Percentiles rank a stretch among this genome's conserved stretches.
These are phyloP conservation scores for Irpex lacteus DNA, from an alignment of 1,284 basidiomycete species.

Conservation along the genomic window DNA sequence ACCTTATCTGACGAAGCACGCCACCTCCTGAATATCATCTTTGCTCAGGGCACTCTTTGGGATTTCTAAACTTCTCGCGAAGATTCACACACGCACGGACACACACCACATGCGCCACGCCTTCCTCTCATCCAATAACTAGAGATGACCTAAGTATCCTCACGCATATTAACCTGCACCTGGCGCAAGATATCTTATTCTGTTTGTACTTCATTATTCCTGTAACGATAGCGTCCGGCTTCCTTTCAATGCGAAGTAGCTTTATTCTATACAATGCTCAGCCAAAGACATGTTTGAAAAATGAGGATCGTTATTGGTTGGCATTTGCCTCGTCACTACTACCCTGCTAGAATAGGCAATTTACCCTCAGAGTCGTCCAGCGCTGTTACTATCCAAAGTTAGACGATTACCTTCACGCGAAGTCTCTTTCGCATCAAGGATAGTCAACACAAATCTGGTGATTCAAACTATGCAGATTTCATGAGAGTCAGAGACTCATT, in stretches of 20 bases:
- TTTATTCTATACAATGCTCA: not conserved
- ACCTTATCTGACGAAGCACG: slow-evolving; percentile 30
- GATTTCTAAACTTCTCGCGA: slow-evolving; percentile 32
- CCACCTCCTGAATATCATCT: not conserved
- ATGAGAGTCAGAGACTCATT: too few species aligned
- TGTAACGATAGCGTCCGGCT: not conserved
- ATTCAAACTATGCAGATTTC: too few species aligned
- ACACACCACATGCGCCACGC: not conserved
- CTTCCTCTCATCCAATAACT: not conserved
- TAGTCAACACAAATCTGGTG: too few species aligned
- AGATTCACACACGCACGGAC: not conserved
- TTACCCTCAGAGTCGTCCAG: too few species aligned
- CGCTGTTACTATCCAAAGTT: too few species aligned
- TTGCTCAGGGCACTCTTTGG: slow-evolving; percentile 39
- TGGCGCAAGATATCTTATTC: not conserved
- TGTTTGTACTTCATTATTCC: not conserved
- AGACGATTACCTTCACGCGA: too few species aligned
- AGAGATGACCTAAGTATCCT: slow-evolving; percentile 1
- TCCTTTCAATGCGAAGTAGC: not conserved
- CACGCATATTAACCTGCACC: not conserved
- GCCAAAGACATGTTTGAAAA: too few species aligned
- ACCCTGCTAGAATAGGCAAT: too few species aligned
- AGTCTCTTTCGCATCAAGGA: too few species aligned
- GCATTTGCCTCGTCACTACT: too few species aligned
- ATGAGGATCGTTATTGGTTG: too few species aligned